These are phyloP conservation scores for Begonia masoniana DNA, from an alignment of 306 rosid species.

Conservation along the genomic window DNA sequence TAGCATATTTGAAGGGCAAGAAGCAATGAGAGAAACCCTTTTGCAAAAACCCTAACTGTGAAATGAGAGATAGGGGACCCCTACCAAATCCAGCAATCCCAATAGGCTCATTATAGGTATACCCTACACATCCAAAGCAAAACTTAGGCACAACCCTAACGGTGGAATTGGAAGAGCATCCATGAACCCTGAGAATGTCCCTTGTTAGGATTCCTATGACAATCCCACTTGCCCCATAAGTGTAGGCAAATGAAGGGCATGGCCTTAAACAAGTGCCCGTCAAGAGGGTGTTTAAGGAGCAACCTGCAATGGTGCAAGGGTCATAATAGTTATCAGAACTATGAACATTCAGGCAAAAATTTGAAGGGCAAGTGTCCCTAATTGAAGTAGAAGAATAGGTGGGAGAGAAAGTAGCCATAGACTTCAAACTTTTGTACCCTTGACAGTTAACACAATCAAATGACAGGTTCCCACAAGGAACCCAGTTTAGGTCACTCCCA, in stretches of 20 bases:
- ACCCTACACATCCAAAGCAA: conserved; percentile 43
- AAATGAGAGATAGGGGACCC: conserved; percentile 36
- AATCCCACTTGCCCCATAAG: conserved; percentile 34
- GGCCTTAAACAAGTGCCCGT: conserved; percentile 32
- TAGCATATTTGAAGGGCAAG: conserved; percentile 38
- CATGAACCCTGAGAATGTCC: conserved; percentile 28
- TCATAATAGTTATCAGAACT: conserved; percentile 35
- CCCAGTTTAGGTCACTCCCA: conserved; percentile 54
- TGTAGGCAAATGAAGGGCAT: conserved; percentile 43
- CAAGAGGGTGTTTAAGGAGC: conserved; percentile 25
- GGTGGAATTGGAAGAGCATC: conserved; percentile 9
- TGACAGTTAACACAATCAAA: conserved; percentile 35
- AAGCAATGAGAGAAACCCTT: conserved; percentile 45
- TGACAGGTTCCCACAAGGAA: conserved; percentile 39
- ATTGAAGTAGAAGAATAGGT: conserved; percentile 26
- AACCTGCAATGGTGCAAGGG: conserved; percentile 35
- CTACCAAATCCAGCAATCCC: conserved; percentile 52
- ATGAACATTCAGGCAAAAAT: conserved; percentile 30
- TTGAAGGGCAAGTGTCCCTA: conserved; percentile 31
- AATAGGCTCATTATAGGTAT: conserved; percentile 32
- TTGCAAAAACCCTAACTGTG: conserved; percentile 29
- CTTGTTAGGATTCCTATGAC: conserved; percentile 24
- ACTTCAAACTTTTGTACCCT: conserved; percentile 9
- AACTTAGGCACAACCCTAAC: conserved; percentile 21
- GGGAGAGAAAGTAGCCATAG: conserved; percentile 24